A percentile compares a stretch with the other conserved stretches of the same genome.
These are phyloP conservation scores for Spergularia azorica DNA, from an alignment of 179 eudicot genomes.

Conservation along the genomic window DNA sequence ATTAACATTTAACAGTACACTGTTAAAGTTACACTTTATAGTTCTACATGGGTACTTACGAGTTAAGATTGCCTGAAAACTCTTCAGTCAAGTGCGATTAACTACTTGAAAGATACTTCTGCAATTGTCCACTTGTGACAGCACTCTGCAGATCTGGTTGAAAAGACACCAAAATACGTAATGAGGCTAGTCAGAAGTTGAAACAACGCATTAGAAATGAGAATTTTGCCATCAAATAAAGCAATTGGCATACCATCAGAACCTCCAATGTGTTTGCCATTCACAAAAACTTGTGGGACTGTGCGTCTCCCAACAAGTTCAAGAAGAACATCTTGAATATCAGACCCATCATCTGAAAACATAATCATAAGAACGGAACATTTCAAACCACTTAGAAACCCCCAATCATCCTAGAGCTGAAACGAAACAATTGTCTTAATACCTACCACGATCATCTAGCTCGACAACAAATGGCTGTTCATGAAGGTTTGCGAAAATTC, in stretches of 20 bases:
- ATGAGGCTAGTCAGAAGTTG: conserved; percentile 1
- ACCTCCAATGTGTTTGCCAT: conserved; percentile 96
- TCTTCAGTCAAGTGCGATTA: conserved; percentile 29
- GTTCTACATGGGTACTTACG: neutral
- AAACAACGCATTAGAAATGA: neutral
- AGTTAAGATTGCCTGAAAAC: conserved; percentile 4
- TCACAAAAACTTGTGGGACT: conserved; percentile 95
- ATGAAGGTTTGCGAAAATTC: conserved; percentile 54
- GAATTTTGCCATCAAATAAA: neutral
- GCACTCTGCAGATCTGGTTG: conserved; percentile 69
- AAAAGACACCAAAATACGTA: conserved; percentile 8
- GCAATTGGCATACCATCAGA: conserved; percentile 65
- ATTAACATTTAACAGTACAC: neutral
- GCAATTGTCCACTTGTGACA: conserved; percentile 63
- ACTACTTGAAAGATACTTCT: conserved; percentile 60
- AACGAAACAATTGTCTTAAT: neutral
- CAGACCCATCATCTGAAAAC: conserved; percentile 73
- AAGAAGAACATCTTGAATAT: conserved; percentile 81
- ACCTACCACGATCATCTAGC: conserved; percentile 84
- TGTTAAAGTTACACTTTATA: neutral
- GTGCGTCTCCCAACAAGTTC: conserved; percentile 87
- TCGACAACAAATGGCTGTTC: conserved; percentile 84
- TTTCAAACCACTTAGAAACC: neutral
- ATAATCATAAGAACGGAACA: neutral
- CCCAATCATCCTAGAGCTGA: neutral